phyloP scores from a whole-genome alignment of 768 basidiomycete species.

The Kwoniella europaea region DNA sequence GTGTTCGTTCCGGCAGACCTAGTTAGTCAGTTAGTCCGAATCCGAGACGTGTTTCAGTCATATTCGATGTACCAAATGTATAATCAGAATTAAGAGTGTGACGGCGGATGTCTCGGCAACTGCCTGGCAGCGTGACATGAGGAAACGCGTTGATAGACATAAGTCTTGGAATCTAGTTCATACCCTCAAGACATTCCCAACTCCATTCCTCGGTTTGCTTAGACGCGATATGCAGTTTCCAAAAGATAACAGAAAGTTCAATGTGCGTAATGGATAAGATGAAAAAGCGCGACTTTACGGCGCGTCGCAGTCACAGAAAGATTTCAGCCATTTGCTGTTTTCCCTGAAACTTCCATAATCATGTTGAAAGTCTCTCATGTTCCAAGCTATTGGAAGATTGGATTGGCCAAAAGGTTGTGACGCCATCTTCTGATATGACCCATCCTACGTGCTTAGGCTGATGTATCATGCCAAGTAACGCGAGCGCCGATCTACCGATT shows the following conservation, averaged over 20 bases:
- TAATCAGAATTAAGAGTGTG: background rate
- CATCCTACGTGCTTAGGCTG: background rate
- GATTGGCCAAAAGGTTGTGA: constrained; percentile 1
- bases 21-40: background rate
- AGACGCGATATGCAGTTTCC: background rate
- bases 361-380: background rate
- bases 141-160: background rate
- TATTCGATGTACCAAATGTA: background rate
- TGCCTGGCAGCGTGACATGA: background rate
- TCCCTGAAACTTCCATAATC: constrained; percentile 20
- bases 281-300: constrained; percentile 8
- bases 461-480: constrained; percentile 24
- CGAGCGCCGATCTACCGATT: constrained; percentile 26
- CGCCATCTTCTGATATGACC: constrained; percentile 28
- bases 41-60: constrained; percentile 5
- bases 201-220: too few relatives aligned
- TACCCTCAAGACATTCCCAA: too few relatives aligned
- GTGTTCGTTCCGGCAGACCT: background rate
- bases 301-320: constrained; percentile 15
- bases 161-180: too few relatives aligned
- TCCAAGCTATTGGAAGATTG: background rate
- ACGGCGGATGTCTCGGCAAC: constrained; percentile 8
- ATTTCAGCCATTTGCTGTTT: constrained; percentile 20
- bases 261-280: constrained; percentile 4
- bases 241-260: background rate